Evolutionary conservation across 1,139 yeast genomes (phyloP).

Genomic region (Geotrichum australiense): DNA sequence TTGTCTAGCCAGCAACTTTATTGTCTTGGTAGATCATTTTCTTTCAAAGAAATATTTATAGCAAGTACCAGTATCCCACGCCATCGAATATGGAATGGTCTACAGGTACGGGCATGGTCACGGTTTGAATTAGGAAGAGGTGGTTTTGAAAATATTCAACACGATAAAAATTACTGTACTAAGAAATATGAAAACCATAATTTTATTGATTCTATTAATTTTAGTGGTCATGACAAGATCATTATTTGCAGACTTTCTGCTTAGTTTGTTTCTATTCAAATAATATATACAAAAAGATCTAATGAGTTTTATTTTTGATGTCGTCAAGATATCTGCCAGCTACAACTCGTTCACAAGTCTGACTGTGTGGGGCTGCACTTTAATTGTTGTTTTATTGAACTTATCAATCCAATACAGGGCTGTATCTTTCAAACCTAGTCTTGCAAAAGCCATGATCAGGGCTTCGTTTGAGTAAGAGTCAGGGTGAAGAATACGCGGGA

Average conservation of each 20-base stretch:
- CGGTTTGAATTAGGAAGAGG: no score
- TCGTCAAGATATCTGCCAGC: neutral
- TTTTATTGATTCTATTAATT: no score
- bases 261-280: neutral
- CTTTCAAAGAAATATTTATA: no score
- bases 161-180: no score
- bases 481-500: conserved; percentile 4
- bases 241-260: no score
- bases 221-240: neutral
- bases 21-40: neutral
- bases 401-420: conserved; percentile 7
- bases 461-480: conserved; percentile 5
- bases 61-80: no score
- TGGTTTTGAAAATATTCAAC: no score
- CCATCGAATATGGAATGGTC: no score
- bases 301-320: neutral
- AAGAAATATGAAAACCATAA: no score
- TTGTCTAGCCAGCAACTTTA: no score
- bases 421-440: conserved; percentile 1
- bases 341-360: neutral
- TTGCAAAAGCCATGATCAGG: conserved; percentile 4
- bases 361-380: conserved; percentile 3
- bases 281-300: neutral
- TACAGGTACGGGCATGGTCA: no score
- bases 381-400: neutral